A percentile compares a stretch with the other conserved stretches of the same genome.
These are phyloP conservation scores for Termitomyces eurrhizus DNA, from an alignment of 768 basidiomycete genomes.

Conservation along the genomic window DNA sequence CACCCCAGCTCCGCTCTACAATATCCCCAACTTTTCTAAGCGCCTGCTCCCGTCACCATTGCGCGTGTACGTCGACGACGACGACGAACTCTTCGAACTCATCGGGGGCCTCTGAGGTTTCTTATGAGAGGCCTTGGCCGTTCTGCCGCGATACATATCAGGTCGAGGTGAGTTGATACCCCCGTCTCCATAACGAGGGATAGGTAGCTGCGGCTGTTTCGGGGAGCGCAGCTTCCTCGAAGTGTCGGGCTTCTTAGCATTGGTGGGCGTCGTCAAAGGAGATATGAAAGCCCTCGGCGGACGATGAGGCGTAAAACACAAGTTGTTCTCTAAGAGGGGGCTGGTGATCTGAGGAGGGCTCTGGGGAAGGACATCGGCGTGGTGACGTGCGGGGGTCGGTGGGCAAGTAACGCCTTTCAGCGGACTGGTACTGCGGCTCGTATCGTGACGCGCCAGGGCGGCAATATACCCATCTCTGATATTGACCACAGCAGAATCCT, in stretches of 20 bases:
- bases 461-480: slow-evolving; percentile 37
- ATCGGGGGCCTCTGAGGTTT: slow-evolving; percentile 6
- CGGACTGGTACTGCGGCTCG: slow-evolving; percentile 21
- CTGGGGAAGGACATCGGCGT: slow-evolving; percentile 11
- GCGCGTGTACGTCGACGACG: too few relatives aligned
- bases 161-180: slow-evolving; percentile 13
- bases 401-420: background rate
- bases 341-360: too few relatives aligned
- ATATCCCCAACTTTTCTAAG: too few relatives aligned
- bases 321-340: slow-evolving; percentile 49
- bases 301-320: slow-evolving; percentile 47
- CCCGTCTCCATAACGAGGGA: slow-evolving; percentile 2
- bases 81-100: slow-evolving; percentile 10
- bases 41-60: too few relatives aligned
- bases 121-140: slow-evolving; percentile 1
- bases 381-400: slow-evolving; percentile 1
- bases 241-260: background rate
- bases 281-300: background rate
- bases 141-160: slow-evolving; percentile 11
- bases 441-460: slow-evolving; percentile 28
- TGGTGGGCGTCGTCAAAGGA: background rate
- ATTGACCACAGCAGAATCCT: slow-evolving; percentile 14
- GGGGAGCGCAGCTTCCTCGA: slow-evolving; percentile 1
- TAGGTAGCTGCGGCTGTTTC: too few relatives aligned
- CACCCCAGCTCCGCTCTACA: too few relatives aligned